phyloP scores from a whole-genome alignment of 139 green algal species.

The Diplosphaera chodatii region DNA sequence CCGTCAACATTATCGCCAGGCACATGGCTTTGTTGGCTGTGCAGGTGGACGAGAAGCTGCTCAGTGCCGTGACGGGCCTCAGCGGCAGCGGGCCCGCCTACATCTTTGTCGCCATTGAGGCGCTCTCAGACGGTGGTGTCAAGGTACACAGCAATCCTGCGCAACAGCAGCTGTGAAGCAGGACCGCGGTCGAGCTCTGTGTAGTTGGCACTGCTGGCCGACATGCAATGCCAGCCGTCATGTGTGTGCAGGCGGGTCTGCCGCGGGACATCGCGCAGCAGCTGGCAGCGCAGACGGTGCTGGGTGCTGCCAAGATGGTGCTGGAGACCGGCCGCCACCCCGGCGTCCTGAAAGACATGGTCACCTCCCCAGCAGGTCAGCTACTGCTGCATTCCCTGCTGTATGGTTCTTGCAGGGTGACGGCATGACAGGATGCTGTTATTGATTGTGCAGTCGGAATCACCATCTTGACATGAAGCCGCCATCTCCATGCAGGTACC shows the following conservation, averaged over 20 bases:
- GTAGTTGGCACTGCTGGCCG: no score
- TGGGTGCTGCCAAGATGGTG: conserved; percentile 94
- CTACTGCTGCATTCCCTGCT: no score
- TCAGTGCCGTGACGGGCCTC: conserved; percentile 89
- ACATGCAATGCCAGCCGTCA: no score
- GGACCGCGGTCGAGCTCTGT: no score
- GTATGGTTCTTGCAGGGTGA: no score
- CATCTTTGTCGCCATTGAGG: conserved; percentile 93
- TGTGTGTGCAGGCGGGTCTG: conserved; percentile 71
- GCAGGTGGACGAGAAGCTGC: conserved; percentile 80
- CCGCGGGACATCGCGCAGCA: conserved; percentile 46
- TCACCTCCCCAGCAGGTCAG: conserved; percentile 68
- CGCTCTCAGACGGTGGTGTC: conserved; percentile 90
- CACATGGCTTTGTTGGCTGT: no score
- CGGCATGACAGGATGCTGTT: no score
- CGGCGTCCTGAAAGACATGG: conserved; percentile 86
- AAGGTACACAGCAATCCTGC: not conserved
- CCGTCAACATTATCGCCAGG: no score
- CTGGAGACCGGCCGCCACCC: conserved; percentile 90
- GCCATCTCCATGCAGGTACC: conserved; percentile 55
- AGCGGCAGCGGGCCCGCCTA: conserved; percentile 90
- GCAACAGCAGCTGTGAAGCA: no score
- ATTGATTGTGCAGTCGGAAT: no score
- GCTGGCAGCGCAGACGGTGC: conserved; percentile 63
- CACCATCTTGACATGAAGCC: no score